Evolutionary conservation across 768 basidiomycete genomes (phyloP), one percentile per base, ranked within the genome.

Genomic region (Mycena kentingensis): DNA sequence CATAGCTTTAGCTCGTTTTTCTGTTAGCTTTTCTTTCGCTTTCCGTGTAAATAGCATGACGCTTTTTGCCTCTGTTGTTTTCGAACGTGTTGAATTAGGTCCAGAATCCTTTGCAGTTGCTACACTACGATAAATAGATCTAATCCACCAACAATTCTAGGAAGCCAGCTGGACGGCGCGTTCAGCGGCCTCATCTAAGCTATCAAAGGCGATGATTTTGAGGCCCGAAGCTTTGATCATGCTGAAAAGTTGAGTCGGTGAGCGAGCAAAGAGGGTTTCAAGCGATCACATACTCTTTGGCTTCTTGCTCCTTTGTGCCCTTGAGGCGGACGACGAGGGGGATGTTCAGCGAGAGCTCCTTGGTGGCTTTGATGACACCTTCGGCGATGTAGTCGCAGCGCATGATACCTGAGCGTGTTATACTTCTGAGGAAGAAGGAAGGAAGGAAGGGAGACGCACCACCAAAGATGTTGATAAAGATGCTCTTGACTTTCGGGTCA

Each of bases 401-500:
- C 97, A 99, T 99, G 75, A 98, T 99, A 66, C 89, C 85, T 85
- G 54, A 46, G 28, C 52, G 50, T 47, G 10, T 24, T 29, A 34
- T 24, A 49, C 50, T 21, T 25, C 36, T 19, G 24, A 32, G n/a
- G n/a, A n/a, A n/a, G n/a, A 29, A 29, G 43, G 49, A 18, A 25
- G 7, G 18, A 37, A 10, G 36, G 7, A 43, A 13, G 39, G 54
- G 11, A 26, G 18, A 63, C 77, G 28, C 60, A 83, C 88, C 93
- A 61, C 93, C 92, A 63, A 95, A 94, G 68, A 94, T 93, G 75
- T 99, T 99, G 74, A 99, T 97, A 70, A 98, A 98, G 63, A 99
- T 99, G 52, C 90, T 90, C 80, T 95, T 96, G 63, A 98, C 96
- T 68, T 91, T 90, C 58, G 87, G 84, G 66, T 98, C 94, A 39